Evolutionary conservation across 2,329 filamentous ascomycete species (phyloP), one percentile per base, ranked within the genome.

Genomic region (Zopfia rhizophila): DNA sequence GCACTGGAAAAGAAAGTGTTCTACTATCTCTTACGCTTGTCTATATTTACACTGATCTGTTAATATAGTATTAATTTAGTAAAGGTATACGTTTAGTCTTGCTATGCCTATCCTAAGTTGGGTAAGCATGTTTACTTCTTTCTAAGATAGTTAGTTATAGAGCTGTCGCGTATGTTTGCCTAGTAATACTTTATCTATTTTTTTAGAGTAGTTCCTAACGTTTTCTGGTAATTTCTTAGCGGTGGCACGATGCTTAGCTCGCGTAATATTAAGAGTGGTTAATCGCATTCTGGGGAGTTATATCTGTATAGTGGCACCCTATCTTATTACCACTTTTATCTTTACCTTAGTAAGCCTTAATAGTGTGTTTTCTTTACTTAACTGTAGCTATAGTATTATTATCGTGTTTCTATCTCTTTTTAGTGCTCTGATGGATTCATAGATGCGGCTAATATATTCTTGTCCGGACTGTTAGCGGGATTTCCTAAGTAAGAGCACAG

Each of bases 41-140:
- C 29, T 17, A 16, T 23, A 43, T 24, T 42, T 33, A 22, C 38
- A 48, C 25, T 48, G 38, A 33, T 48, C 45, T 43, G 25, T 48
- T 2, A 17, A 14, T 3, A 7, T 42, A 3, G 45, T 38, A 42
- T 43, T 48, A n/a, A 48, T 48, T 22, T 35, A 22, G 38, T 48
- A 14, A 38, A 25, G 45, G 29, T 48, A 48, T 28, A 33, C 43
- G 38, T 48, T 48, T n/a, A 48, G 38, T 29, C 39, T 25, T 43
- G 38, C 45, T 23, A 48, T 48, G 32, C 45, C 45, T 48, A 33
- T 48, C 35, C 38, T 43, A 25, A 48, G 38, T 38, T 48, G 45
- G 7, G 45, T 22, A 21, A 48, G 45, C n/a, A 48, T 33, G 27
- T 38, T 48, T 12, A 31, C 39, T 29, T 42, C 38, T 38, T 48